A percentile compares a stretch with the other conserved stretches of the same genome.
Conservation (phyloP, 805 yeast species). For the Yueomyces sinensis region DNA sequence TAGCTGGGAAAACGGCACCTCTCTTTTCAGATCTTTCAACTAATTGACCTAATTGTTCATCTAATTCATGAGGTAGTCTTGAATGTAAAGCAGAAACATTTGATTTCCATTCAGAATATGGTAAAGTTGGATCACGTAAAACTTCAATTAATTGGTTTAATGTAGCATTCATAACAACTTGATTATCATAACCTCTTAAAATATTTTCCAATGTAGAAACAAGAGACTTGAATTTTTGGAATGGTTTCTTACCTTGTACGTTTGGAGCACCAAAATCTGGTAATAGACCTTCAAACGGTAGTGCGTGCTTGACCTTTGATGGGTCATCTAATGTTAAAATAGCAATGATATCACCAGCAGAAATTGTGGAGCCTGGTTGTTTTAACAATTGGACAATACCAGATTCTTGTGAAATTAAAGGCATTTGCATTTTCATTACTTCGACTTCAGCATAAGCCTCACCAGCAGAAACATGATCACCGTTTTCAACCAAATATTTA, state of each 20-base stretch:
- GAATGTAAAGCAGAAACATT: slow-evolving; percentile 85
- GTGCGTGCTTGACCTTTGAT: slow-evolving; percentile 90
- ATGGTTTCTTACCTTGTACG: slow-evolving; percentile 73
- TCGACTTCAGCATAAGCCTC: slow-evolving; percentile 97
- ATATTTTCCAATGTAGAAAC: slow-evolving; percentile 60
- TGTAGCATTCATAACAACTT: slow-evolving; percentile 80
- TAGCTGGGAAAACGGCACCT: slow-evolving; percentile 85
- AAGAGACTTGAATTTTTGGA: slow-evolving; percentile 52
- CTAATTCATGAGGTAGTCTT: slow-evolving; percentile 70
- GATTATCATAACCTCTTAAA: slow-evolving; percentile 87
- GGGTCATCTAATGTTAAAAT: slow-evolving; percentile 93
- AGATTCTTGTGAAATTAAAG: slow-evolving; percentile 82
- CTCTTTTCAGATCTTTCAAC: slow-evolving; percentile 55
- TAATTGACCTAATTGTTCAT: slow-evolving; percentile 47
- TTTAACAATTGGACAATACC: slow-evolving; percentile 87
- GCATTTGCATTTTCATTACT: slow-evolving; percentile 99
- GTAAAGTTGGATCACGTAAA: slow-evolving; percentile 68
- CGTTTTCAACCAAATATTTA: slow-evolving; percentile 84
- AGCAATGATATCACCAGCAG: slow-evolving; percentile 95
- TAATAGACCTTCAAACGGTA: slow-evolving; percentile 86
- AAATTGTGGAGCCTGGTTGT: slow-evolving; percentile 96
- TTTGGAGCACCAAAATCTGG: slow-evolving; percentile 81
- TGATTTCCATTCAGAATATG: slow-evolving; percentile 84
- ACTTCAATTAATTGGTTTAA: slow-evolving; percentile 59
- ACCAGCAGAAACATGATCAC: slow-evolving; percentile 84